Conservation (phyloP, 2,329 filamentous ascomycete genomes). For the Exophiala bonariae region DNA sequence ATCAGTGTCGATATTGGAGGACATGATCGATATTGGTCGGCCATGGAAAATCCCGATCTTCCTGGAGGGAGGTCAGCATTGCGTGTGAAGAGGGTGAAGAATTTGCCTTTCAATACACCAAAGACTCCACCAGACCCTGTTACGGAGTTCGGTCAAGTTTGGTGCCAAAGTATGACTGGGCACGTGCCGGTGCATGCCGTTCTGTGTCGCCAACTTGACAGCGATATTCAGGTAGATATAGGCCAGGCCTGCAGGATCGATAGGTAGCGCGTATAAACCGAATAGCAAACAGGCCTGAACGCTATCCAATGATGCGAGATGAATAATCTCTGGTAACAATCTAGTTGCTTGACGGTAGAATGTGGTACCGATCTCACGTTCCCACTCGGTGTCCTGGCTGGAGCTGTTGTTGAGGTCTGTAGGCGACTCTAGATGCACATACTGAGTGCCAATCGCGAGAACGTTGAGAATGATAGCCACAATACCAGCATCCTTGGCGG, state of each 20-base stretch:
- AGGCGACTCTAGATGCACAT: slow-evolving; percentile 43
- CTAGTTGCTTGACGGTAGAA: slow-evolving; percentile 59
- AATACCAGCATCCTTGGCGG: slow-evolving; percentile 39
- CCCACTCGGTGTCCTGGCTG: slow-evolving; percentile 32
- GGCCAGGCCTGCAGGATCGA: slow-evolving; percentile 57
- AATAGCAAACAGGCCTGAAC: slow-evolving; percentile 60
- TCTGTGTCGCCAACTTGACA: slow-evolving; percentile 59
- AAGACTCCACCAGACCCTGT: slow-evolving; percentile 59
- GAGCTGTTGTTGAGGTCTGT: slow-evolving; percentile 28
- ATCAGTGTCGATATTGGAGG: slow-evolving; percentile 55
- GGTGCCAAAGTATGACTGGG: slow-evolving; percentile 49
- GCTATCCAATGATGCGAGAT: slow-evolving; percentile 56
- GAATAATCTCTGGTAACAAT: slow-evolving; percentile 58
- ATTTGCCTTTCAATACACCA: slow-evolving; percentile 58
- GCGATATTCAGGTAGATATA: slow-evolving; percentile 60
- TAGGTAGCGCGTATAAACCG: slow-evolving; percentile 55
- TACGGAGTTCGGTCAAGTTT: slow-evolving; percentile 53
- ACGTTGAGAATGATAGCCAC: slow-evolving; percentile 46
- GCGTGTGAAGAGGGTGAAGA: background rate
- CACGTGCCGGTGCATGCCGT: slow-evolving; percentile 59
- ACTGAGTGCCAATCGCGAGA: slow-evolving; percentile 45
- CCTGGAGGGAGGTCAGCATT: slow-evolving; percentile 32
- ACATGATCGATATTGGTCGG: slow-evolving; percentile 54
- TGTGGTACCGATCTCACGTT: slow-evolving; percentile 56
- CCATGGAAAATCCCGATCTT: slow-evolving; percentile 59